These are phyloP conservation scores for Agaricus blazei DNA, from an alignment of 768 basidiomycete genomes.

Conservation along the genomic window DNA sequence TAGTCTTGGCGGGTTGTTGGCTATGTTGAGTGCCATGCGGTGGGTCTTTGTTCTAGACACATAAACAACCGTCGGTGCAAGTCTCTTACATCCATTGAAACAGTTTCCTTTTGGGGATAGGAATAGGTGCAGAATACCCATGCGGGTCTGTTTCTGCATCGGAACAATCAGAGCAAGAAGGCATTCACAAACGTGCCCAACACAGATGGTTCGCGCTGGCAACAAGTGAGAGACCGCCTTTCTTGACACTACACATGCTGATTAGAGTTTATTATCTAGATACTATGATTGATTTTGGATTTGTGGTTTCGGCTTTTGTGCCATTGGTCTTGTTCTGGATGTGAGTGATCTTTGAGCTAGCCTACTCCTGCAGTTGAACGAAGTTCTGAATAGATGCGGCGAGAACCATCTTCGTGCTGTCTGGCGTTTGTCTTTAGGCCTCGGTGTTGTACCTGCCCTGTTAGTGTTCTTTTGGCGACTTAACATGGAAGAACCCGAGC, in stretches of 20 bases:
- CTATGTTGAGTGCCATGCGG: constrained; percentile 79
- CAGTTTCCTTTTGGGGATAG: constrained; percentile 86
- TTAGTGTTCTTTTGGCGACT: constrained; percentile 86
- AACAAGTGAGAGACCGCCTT: constrained; percentile 55
- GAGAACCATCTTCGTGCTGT: constrained; percentile 76
- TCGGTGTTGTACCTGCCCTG: constrained; percentile 77
- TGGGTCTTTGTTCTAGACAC: constrained; percentile 21
- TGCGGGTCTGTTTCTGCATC: constrained; percentile 86
- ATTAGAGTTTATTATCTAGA: constrained; percentile 33
- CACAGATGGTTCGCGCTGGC: constrained; percentile 85
- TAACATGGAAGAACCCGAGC: constrained; percentile 73
- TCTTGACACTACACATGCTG: neutral
- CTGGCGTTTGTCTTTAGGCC: constrained; percentile 83
- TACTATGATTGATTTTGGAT: constrained; percentile 82
- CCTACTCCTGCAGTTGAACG: no score
- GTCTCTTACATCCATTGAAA: neutral
- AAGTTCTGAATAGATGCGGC: constrained; percentile 49
- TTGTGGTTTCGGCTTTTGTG: constrained; percentile 75
- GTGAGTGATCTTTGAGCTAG: constrained; percentile 33
- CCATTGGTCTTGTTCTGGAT: constrained; percentile 89
- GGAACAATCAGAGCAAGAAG: constrained; percentile 84
- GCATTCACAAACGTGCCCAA: constrained; percentile 73
- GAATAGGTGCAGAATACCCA: constrained; percentile 86
- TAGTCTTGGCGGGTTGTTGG: constrained; percentile 62
- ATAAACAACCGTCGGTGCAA: neutral